These are phyloP conservation scores for Carex kokanica DNA, from an alignment of 176 grass and related monocot genomes.

Conservation along the genomic window DNA sequence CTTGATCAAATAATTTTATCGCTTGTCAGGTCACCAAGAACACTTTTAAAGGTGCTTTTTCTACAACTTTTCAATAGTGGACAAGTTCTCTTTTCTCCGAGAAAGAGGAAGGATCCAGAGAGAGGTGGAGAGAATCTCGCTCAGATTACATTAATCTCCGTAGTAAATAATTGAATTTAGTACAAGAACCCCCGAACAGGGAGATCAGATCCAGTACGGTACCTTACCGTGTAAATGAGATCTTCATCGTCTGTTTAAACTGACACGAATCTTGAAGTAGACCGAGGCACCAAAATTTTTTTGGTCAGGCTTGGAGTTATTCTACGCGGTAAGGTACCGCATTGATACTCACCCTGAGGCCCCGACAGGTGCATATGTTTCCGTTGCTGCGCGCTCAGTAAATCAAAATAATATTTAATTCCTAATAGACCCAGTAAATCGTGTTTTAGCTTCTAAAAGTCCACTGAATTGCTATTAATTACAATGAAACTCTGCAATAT, in stretches of 20 bases:
- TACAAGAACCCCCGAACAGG: background rate
- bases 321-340: no score
- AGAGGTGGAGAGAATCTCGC: background rate
- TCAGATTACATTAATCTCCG: background rate
- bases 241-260: no score
- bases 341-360: no score
- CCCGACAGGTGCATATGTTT: conserved; percentile 33
- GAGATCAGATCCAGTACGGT: no score
- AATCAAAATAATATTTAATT: conserved; percentile 39
- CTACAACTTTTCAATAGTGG: background rate
- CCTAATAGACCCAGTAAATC: conserved; percentile 27
- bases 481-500: conserved; percentile 38
- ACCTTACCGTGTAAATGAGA: no score
- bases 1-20: background rate
- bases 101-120: background rate
- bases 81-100: conserved; percentile 5
- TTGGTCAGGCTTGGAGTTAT: no score
- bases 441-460: conserved; percentile 23
- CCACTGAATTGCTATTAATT: background rate
- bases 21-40: conserved; percentile 19
- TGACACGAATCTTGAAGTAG: no score
- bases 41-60: conserved; percentile 20
- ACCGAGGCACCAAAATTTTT: no score
- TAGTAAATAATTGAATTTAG: conserved; percentile 5
- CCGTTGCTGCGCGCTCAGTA: conserved; percentile 25